Evolutionary conservation across 2,329 filamentous ascomycete species (phyloP), one percentile per base, ranked within the genome.

Genomic region (Ramularia collo-cygni): DNA sequence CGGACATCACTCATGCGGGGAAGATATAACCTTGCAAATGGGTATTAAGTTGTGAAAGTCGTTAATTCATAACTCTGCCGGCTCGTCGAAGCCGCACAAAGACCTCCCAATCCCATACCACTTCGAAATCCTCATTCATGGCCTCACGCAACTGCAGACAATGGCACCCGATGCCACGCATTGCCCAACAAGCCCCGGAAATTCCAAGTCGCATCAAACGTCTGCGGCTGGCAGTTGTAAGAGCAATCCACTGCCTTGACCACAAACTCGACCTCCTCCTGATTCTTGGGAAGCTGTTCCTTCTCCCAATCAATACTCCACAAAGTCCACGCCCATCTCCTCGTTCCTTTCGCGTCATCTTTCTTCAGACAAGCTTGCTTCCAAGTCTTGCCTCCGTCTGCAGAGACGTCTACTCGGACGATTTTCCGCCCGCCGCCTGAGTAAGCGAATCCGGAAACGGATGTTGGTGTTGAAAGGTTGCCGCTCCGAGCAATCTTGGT

Each of bases 211-310:
- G 69, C 70, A 28, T 66, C 66, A 47, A 79, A 75, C 28, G 62
- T 71, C 55, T 81, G 75, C 1, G 79, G 79, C 59, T 83, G 79
- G 0, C 75, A 76, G 48, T 83, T 83, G 58, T 83, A 83, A 2
- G 71, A 65, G 48, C 79, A 76, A 53, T 83, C 79, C 2, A 74
- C 77, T 5, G 79, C 79, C 61, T 82, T 83, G 52, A 82, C 77
- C 4, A 81, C 64, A 35, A 83, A 63, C 26, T 53, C 48, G 14
- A 35, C 43, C 27, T 26, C 44, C 15, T 32, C 26, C 13, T 19
- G 16, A 0, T 69, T 72, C 1, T 70, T 68, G 1, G 47, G 42
- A 2, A 52, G n/a, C 74, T 56, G n/a, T 52, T 53, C n/a, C 67
- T 62, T 51, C 70, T 50, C 44, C 30, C 52, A 50, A 12, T 51